Evolutionary conservation across 139 green algal species (phyloP).

Genomic region (Chlamydomonas schloesseri): DNA sequence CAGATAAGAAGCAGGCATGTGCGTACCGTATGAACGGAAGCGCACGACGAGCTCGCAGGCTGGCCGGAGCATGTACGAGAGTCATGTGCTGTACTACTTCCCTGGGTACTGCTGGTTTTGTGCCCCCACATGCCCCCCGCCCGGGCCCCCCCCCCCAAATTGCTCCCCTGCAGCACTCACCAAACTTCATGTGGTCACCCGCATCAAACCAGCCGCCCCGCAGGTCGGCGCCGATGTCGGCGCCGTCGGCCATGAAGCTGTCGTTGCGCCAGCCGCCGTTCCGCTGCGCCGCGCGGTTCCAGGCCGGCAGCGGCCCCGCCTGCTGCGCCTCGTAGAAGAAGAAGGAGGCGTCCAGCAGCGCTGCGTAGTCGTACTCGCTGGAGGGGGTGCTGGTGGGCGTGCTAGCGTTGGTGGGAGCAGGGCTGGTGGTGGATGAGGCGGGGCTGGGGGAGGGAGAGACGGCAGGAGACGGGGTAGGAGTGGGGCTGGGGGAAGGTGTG

Average conservation of each 20-base stretch:
- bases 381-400: background rate
- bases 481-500: background rate
- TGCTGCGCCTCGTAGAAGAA: constrained; percentile 33
- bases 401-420: too few relatives aligned
- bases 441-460: background rate
- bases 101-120: too few relatives aligned
- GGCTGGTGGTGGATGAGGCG: too few relatives aligned
- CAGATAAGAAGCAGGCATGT: too few relatives aligned
- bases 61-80: too few relatives aligned
- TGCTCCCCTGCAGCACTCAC: too few relatives aligned
- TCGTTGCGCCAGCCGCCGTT: constrained; percentile 15
- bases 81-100: too few relatives aligned
- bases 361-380: constrained; percentile 8
- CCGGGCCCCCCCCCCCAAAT: too few relatives aligned
- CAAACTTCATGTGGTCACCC: constrained; percentile 37
- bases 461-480: background rate
- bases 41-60: too few relatives aligned
- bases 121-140: too few relatives aligned
- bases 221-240: constrained; percentile 56
- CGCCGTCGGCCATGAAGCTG: constrained; percentile 44
- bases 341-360: background rate
- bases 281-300: background rate
- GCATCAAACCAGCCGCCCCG: constrained; percentile 71
- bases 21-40: too few relatives aligned
- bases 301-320: background rate